A percentile compares a stretch with the other conserved stretches of the same genome.
phyloP scores from a whole-genome alignment of 2,329 filamentous ascomycete species.

The Penicillium sp. region DNA sequence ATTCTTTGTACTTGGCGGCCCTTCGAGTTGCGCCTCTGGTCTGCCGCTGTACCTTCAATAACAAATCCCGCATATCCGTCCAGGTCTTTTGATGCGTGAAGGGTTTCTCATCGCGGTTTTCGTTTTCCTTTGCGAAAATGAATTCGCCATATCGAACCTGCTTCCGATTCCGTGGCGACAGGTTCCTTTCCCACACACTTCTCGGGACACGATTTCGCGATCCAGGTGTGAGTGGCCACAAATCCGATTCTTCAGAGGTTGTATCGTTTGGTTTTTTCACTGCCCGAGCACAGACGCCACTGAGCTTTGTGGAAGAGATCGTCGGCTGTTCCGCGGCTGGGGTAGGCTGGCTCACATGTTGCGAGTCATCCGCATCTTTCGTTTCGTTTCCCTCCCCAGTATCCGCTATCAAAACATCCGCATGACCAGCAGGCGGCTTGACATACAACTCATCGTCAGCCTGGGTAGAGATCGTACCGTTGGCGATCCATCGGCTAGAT shows the following conservation, averaged over 20 bases:
- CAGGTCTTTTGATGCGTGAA: conserved; percentile 16
- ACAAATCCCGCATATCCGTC: conserved; percentile 28
- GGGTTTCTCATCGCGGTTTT: background rate
- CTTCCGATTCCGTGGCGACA: conserved; percentile 28
- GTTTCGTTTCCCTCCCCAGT: background rate
- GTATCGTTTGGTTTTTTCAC: background rate
- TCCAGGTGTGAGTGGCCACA: background rate
- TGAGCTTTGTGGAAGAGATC: background rate
- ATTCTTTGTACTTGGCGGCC: conserved; percentile 28
- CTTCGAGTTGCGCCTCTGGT: conserved; percentile 12
- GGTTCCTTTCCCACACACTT: background rate
- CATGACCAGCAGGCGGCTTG: background rate
- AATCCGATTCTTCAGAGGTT: background rate
- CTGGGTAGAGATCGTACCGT: background rate
- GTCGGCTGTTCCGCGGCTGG: background rate
- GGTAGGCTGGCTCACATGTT: background rate
- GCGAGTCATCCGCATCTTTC: background rate
- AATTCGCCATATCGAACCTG: conserved; percentile 30
- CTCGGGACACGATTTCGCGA: background rate
- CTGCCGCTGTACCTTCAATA: conserved; percentile 27
- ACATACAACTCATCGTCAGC: background rate
- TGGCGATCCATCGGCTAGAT: conserved; percentile 29
- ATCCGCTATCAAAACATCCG: background rate
- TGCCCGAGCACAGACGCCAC: background rate
- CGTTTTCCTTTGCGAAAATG: conserved; percentile 6